phyloP scores from a whole-genome alignment of 768 basidiomycete genomes.

The Kondoa subrosea region DNA sequence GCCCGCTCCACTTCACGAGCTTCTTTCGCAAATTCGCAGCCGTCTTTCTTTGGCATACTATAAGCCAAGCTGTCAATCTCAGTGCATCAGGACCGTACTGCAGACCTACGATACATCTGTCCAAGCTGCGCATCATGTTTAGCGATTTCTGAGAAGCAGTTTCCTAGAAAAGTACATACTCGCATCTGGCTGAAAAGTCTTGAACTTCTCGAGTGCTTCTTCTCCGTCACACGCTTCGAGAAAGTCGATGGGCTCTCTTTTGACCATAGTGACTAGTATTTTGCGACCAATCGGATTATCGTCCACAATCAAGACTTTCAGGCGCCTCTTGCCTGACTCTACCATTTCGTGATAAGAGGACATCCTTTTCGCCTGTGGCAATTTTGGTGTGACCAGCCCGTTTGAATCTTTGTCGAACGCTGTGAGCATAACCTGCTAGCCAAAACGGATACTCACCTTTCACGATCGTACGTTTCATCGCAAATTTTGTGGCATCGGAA shows the following conservation, averaged over 20 bases:
- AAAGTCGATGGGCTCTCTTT: not conserved
- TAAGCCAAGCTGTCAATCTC: not conserved
- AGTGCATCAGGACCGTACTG: not conserved
- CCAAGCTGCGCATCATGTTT: not conserved
- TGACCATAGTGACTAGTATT: not conserved
- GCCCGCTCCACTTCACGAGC: not conserved
- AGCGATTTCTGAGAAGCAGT: not conserved
- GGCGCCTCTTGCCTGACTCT: not conserved
- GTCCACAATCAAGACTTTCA: not conserved
- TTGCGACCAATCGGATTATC: slow-evolving; percentile 1
- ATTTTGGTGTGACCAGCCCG: not conserved
- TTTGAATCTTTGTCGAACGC: not conserved
- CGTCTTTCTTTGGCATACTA: not conserved
- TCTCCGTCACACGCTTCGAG: not conserved
- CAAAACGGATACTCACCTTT: not conserved
- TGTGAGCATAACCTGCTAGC: not conserved
- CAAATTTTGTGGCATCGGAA: not conserved
- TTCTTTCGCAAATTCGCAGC: not conserved
- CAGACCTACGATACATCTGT: not conserved
- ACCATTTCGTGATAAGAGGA: not conserved
- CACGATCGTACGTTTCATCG: not conserved
- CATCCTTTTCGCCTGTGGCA: not conserved
- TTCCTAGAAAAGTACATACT: not conserved
- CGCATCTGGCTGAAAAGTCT: slow-evolving; percentile 1
- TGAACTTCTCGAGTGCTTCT: not conserved